phyloP scores from a whole-genome alignment of 495 filamentous ascomycete genomes.

The Podospora fimiseda region DNA sequence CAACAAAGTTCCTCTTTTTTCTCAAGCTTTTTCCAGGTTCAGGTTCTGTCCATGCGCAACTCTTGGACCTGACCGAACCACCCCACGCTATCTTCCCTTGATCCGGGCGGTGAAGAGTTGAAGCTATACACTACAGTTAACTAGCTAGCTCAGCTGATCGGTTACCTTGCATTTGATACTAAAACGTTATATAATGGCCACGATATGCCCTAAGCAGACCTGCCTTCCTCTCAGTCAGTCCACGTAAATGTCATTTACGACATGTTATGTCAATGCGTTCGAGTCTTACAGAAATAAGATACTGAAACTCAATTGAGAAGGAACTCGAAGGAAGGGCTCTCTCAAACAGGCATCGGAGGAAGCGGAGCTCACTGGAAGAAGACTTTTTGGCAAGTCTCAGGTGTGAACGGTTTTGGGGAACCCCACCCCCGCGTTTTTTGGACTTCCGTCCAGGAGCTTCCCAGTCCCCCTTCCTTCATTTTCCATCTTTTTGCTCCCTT shows the following conservation, averaged over 20 bases:
- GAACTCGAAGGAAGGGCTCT: no score
- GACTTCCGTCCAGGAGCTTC: constrained; percentile 1
- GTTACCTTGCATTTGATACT: not conserved
- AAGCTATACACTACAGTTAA: not conserved
- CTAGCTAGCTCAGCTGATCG: not conserved
- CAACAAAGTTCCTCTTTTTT: no score
- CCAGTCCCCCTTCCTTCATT: constrained; percentile 9
- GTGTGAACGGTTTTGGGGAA: constrained; percentile 11
- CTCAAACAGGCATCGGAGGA: constrained; percentile 6
- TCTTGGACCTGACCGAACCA: not conserved
- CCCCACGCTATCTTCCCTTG: not conserved
- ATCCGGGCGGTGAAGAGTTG: not conserved
- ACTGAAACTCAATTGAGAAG: not conserved
- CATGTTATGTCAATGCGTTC: constrained; percentile 2
- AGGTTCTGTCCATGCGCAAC: not conserved
- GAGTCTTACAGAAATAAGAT: not conserved
- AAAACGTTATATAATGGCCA: not conserved
- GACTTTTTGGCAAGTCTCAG: not conserved
- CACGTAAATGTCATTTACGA: constrained; percentile 4
- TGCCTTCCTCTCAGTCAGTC: no score
- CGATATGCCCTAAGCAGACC: no score
- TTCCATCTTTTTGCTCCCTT: constrained; percentile 1
- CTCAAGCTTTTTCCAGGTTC: not conserved
- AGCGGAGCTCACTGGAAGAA: constrained; percentile 1
- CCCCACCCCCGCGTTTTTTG: constrained; percentile 20